Percentiles rank a stretch among this genome's conserved stretches.
phyloP scores from a whole-genome alignment of 176 grass and related monocot species.

The Hyparrhenia diplandra region DNA sequence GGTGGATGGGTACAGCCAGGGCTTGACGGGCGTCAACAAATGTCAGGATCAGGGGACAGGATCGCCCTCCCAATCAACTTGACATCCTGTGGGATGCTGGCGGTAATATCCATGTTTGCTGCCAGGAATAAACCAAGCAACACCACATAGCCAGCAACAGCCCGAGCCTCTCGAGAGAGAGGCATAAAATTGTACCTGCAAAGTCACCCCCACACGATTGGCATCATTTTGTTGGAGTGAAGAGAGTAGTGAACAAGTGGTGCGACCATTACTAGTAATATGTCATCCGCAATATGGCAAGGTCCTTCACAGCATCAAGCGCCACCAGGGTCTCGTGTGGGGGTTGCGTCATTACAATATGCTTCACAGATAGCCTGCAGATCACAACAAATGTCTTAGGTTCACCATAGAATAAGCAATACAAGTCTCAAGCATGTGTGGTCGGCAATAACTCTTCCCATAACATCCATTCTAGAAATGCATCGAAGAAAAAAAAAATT shows the following conservation, averaged over 20 bases:
- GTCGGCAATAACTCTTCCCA: constrained; percentile 7
- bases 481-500: neutral
- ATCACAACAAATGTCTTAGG: constrained; percentile 18
- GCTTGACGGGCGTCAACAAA: constrained; percentile 59
- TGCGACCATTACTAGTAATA: constrained; percentile 85
- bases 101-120: constrained; percentile 84
- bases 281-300: constrained; percentile 69
- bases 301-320: constrained; percentile 69
- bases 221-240: neutral
- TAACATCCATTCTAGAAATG: neutral
- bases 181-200: constrained; percentile 99
- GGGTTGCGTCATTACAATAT: constrained; percentile 70
- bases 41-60: constrained; percentile 48
- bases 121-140: constrained; percentile 81
- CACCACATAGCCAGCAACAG: constrained; percentile 72
- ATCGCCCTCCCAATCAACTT: constrained; percentile 98
- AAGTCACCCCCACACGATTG: constrained; percentile 2
- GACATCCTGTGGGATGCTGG: constrained; percentile 59
- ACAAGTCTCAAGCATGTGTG: neutral
- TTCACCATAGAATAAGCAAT: neutral
- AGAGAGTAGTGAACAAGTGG: neutral
- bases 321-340: constrained; percentile 47
- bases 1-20: constrained; percentile 73
- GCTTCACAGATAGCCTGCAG: constrained; percentile 75
- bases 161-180: constrained; percentile 84